Base-by-base conservation (phyloP, 2,329 filamentous ascomycete genomes). In the Ceratocystis huliohia region DNA sequence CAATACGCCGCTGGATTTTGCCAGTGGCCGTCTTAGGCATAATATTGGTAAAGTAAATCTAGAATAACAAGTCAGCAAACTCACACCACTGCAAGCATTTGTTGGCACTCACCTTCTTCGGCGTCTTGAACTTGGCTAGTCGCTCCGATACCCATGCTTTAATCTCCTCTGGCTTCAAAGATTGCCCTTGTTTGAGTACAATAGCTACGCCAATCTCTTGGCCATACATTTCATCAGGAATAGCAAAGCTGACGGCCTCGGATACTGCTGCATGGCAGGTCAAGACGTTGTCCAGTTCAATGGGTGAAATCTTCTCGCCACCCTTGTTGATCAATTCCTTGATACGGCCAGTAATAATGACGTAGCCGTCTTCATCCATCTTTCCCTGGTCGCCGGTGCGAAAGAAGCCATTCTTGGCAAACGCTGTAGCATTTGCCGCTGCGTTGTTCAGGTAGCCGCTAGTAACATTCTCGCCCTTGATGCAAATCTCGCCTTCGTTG, bases 21-120 rank as follows among this genome's bases (percentile, higher is more conserved):
- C 90, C 90, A 5, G 90, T 95, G n/a, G 90, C 89, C 3, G 91
- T 93, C 81, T 95, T 95, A 69, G 90, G 90, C 85, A 95, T 95
- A 70, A 87, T 78, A 67, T 90, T 82, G 45, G 89, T 89, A 71
- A 94, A 91, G 78, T 88, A 94, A 45, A 92, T 79, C 86, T 88
- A 66, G 25, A 48, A 71, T 44, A 71, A 56, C 50, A 25, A 20
- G 46, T 33, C 25, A 61, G 10, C 30, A 37, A 65, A 20, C 8
- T 48, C 5, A 22, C 46, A 48, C 20, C 46, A 48, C n/a, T 48
- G 17, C 46, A 48, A 3, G 46, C 2, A 25, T 28, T 25, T 53
- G 8, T 53, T n/a, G 15, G 8, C 8, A 62, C 53, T 37, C 28
- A 89, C 88, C 81, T 89, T 86, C 78, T 89, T 92, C 1, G 90